Evolutionary conservation across 495 filamentous ascomycete species (phyloP), one percentile per base, ranked within the genome.

Genomic region (Podospora appendiculata): DNA sequence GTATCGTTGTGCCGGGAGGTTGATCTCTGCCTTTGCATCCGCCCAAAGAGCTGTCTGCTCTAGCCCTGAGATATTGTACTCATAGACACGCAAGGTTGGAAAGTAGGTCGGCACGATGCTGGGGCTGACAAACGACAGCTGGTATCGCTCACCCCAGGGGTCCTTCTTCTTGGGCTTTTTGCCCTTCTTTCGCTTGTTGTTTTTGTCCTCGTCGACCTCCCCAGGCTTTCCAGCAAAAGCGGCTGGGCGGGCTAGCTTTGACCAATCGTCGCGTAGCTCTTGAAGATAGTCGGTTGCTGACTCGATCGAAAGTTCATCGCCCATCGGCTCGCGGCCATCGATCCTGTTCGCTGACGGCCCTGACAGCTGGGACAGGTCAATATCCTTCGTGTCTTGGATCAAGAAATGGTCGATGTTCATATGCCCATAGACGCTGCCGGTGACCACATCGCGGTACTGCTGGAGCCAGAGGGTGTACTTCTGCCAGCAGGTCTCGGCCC

Each of bases 361-460:
- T 4, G 66, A 60, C 13, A 79, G 51, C n/a, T 71, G 66, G 16
- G 60, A 66, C 48, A 81, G 71, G 41, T 89, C 72, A 42, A 97
- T 75, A 12, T 95, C 78, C 10, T 86, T 71, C 53, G 80, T 87
- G 70, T 96, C 93, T 60, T 96, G 91, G 8, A 99, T 69, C 60
- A 97, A 79, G 70, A 97, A 99, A 64, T 99, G 93, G 61, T 99
- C 93, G 54, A 96, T 86, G 62, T 99, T 99, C 91, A 99, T 97
- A 64, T 99, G 93, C 2, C 92, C 93, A 58, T 87, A 99, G 13
- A 93, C 51, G 13, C 82, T 81, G 7, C 80, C 79, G 36, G 90
- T 78, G 10, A 99, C 73, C 10, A 99, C 84, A 66, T 99, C 93
- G 36, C 94, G 87, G 60, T 90, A 99, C 59, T 90, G 88, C 59